These are phyloP conservation scores for Bacidia gigantensis DNA, from an alignment of 495 filamentous ascomycete genomes.

Conservation along the genomic window DNA sequence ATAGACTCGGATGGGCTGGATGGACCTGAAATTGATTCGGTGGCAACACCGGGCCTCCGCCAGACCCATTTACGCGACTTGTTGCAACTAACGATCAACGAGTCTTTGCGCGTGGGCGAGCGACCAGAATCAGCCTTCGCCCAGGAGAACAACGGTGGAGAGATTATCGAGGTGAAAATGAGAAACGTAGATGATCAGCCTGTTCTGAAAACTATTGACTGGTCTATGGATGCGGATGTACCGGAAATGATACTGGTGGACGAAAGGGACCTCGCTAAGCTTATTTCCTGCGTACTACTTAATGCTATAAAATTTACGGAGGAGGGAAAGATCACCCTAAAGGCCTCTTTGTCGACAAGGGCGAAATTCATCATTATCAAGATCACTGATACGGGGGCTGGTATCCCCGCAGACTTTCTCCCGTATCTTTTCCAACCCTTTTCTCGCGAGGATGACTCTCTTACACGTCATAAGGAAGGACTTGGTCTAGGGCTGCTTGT, in stretches of 20 bases:
- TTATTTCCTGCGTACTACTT: slow-evolving; percentile 59
- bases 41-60: slow-evolving; percentile 36
- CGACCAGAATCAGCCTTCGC: slow-evolving; percentile 56
- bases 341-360: slow-evolving; percentile 36
- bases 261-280: slow-evolving; percentile 58
- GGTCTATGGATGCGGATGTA: slow-evolving; percentile 50
- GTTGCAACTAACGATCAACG: slow-evolving; percentile 52
- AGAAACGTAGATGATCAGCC: slow-evolving; percentile 44
- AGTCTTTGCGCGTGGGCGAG: slow-evolving; percentile 56
- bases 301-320: slow-evolving; percentile 77
- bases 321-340: slow-evolving; percentile 48
- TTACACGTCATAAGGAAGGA: slow-evolving; percentile 58
- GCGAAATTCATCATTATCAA: slow-evolving; percentile 44
- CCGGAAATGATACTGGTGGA: slow-evolving; percentile 47
- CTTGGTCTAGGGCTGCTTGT: slow-evolving; percentile 63
- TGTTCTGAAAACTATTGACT: slow-evolving; percentile 48
- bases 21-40: slow-evolving; percentile 31
- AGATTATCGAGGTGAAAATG: slow-evolving; percentile 51
- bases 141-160: slow-evolving; percentile 45
- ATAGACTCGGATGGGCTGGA: background rate
- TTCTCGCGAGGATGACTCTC: slow-evolving; percentile 57
- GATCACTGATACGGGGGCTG: slow-evolving; percentile 57
- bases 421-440: slow-evolving; percentile 65
- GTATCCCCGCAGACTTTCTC: slow-evolving; percentile 56
- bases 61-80: slow-evolving; percentile 52